phyloP scores from a whole-genome alignment of 148 eudicot genomes.

The Salicornia ramosissima region DNA sequence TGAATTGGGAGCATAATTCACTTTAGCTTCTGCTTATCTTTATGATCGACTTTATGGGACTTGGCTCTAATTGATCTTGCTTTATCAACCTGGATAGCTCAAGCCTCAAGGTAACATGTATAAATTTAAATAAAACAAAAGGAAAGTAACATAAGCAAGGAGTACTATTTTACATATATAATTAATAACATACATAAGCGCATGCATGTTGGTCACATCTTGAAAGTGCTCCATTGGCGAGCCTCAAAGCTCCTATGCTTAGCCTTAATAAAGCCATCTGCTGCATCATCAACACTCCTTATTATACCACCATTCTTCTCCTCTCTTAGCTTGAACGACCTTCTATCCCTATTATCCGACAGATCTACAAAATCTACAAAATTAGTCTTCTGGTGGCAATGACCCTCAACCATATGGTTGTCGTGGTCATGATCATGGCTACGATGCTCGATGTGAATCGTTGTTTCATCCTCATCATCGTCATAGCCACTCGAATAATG shows the following conservation, averaged over 20 bases:
- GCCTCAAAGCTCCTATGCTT: constrained; percentile 41
- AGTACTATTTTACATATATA: too few species aligned
- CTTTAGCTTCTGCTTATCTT: too few species aligned
- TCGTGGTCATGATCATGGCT: not conserved
- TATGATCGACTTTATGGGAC: too few species aligned
- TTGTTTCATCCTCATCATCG: not conserved
- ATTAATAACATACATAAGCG: too few species aligned
- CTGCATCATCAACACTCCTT: constrained; percentile 37
- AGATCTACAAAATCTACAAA: not conserved
- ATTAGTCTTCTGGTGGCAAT: not conserved
- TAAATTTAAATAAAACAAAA: too few species aligned
- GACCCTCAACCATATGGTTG: not conserved
- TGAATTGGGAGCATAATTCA: too few species aligned
- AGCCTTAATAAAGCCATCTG: constrained; percentile 43
- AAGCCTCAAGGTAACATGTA: too few species aligned
- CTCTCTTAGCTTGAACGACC: constrained; percentile 2
- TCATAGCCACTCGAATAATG: not conserved
- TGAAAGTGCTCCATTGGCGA: constrained; percentile 30
- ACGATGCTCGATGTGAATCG: not conserved
- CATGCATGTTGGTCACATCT: constrained; percentile 4
- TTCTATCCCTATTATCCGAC: not conserved
- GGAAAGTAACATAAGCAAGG: too few species aligned
- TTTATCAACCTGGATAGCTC: too few species aligned
- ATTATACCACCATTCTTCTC: constrained; percentile 4
- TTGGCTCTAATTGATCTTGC: too few species aligned